These are phyloP conservation scores for Nemania sp. DNA, from an alignment of 2,329 filamentous ascomycete species.

Conservation along the genomic window DNA sequence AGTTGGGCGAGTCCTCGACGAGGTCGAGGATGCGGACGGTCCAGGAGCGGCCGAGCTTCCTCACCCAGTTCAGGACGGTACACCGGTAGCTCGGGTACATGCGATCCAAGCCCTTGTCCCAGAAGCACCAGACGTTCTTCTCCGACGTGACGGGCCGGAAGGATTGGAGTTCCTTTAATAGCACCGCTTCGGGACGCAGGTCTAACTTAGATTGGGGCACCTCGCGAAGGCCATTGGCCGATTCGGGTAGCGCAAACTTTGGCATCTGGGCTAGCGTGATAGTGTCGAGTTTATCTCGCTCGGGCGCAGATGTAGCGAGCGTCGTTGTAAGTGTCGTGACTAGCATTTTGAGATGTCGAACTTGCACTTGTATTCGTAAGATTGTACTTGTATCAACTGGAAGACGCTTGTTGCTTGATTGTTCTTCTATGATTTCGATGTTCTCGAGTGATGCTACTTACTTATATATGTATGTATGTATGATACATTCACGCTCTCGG, in stretches of 20 bases:
- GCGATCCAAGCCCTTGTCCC: slow-evolving; percentile 45
- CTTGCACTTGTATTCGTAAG: no score
- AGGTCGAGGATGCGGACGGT: slow-evolving; percentile 47
- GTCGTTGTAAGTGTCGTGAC: neutral
- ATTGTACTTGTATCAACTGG: no score
- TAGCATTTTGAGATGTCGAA: neutral
- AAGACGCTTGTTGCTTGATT: neutral
- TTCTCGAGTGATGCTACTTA: neutral
- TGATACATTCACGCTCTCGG: no score
- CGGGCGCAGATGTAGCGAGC: neutral
- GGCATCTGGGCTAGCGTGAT: slow-evolving; percentile 1
- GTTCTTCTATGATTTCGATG: neutral
- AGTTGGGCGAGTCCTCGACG: slow-evolving; percentile 41
- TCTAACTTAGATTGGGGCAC: slow-evolving; percentile 33
- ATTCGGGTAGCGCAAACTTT: slow-evolving; percentile 32
- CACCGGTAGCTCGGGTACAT: slow-evolving; percentile 46
- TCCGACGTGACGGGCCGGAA: slow-evolving; percentile 44
- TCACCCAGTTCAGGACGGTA: slow-evolving; percentile 49
- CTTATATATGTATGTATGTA: neutral
- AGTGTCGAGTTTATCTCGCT: neutral
- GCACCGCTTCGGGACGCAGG: slow-evolving; percentile 40
- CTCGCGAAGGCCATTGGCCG: slow-evolving; percentile 29
- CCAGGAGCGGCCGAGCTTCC: slow-evolving; percentile 47
- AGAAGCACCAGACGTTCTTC: slow-evolving; percentile 53
- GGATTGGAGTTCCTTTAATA: slow-evolving; percentile 34